A percentile compares a stretch with the other conserved stretches of the same genome.
These are phyloP conservation scores for Saksenaea vasiformis DNA, from an alignment of 371 early-diverging fungal genomes.

Conservation along the genomic window DNA sequence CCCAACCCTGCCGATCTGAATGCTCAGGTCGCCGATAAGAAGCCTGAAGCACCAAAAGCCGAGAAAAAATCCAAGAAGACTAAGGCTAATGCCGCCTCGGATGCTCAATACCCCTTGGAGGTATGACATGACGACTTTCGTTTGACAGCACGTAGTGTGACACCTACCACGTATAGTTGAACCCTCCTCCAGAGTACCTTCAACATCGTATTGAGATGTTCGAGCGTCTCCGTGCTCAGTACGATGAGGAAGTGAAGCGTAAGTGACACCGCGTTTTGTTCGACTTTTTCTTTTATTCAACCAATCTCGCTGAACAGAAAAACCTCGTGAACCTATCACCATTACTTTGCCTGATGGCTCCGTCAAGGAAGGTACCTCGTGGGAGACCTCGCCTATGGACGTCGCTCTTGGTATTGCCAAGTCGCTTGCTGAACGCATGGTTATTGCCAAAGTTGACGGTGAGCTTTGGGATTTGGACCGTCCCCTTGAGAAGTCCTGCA, in stretches of 20 bases:
- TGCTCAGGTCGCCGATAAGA: slow-evolving; percentile 10
- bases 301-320: slow-evolving; percentile 45
- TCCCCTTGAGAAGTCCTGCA: slow-evolving; percentile 82
- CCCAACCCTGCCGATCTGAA: slow-evolving; percentile 1
- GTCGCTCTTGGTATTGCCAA: slow-evolving; percentile 89
- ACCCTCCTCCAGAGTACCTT: slow-evolving; percentile 81
- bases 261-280: slow-evolving; percentile 24
- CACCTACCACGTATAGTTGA: slow-evolving; percentile 39
- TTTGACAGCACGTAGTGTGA: slow-evolving; percentile 1
- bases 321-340: slow-evolving; percentile 85
- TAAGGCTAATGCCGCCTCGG: slow-evolving; percentile 56
- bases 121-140: slow-evolving; percentile 28
- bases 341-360: slow-evolving; percentile 92
- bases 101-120: slow-evolving; percentile 57
- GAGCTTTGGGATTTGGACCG: slow-evolving; percentile 92
- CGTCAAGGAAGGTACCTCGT: slow-evolving; percentile 83
- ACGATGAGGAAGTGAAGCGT: slow-evolving; percentile 82
- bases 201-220: slow-evolving; percentile 90
- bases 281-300: slow-evolving; percentile 11
- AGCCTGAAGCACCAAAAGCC: slow-evolving; percentile 14
- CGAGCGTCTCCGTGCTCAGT: slow-evolving; percentile 80
- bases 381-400: slow-evolving; percentile 97
- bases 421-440: slow-evolving; percentile 87
- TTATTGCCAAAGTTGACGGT: slow-evolving; percentile 97
- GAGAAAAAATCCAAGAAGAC: slow-evolving; percentile 41